Evolutionary conservation across 2,329 filamentous ascomycete genomes (phyloP).

Genomic region (Aspergillus uvarum): DNA sequence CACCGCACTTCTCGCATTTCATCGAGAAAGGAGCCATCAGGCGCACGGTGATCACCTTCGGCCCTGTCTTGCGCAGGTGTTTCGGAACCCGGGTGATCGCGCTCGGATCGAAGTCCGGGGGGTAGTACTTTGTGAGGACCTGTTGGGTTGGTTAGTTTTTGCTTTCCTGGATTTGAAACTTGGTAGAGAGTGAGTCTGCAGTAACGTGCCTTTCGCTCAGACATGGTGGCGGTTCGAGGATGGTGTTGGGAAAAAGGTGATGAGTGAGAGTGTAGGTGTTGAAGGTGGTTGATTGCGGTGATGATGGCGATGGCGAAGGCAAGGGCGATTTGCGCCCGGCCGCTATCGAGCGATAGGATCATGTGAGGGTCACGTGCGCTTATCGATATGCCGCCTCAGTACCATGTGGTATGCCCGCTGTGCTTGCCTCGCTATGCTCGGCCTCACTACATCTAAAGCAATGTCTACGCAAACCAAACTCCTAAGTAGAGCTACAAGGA

Average conservation of each 20-base stretch:
- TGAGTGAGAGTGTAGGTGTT: neutral
- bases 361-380: neutral
- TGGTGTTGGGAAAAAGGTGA: neutral
- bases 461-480: too few species aligned
- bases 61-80: constrained; percentile 62
- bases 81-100: constrained; percentile 67
- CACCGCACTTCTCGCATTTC: constrained; percentile 59
- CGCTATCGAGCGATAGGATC: constrained; percentile 2
- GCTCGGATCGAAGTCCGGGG: constrained; percentile 85
- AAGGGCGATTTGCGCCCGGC: neutral
- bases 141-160: neutral
- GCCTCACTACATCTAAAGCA: too few species aligned
- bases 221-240: constrained; percentile 57
- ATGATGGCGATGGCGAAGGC: neutral
- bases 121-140: constrained; percentile 48
- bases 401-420: too few species aligned
- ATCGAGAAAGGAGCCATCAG: constrained; percentile 87
- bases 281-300: neutral
- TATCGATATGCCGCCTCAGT: neutral
- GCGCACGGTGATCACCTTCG: constrained; percentile 80
- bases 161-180: neutral
- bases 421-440: too few species aligned
- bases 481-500: too few species aligned
- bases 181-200: neutral
- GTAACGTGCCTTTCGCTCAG: constrained; percentile 55